Evolutionary conservation across 768 basidiomycete genomes (phyloP).

Genomic region (Suillus variegatus): DNA sequence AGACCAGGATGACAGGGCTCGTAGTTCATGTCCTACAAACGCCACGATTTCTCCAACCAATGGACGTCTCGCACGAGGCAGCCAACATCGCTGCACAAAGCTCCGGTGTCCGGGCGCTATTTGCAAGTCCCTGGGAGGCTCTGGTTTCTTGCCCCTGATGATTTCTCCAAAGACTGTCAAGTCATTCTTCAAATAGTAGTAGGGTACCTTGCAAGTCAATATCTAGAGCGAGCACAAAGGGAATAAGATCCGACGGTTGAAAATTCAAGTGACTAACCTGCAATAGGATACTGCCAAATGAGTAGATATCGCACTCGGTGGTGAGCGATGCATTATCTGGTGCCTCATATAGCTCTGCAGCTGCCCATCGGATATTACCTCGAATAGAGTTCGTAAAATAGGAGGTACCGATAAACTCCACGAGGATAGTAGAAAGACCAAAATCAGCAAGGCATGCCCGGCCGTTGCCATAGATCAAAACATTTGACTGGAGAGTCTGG

Average conservation of each 20-base stretch:
- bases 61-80: neutral
- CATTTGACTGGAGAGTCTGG: conserved; percentile 32
- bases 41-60: neutral
- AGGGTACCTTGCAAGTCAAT: conserved; percentile 9
- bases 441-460: conserved; percentile 51
- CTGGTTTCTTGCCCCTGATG: neutral
- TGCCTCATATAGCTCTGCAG: conserved; percentile 28
- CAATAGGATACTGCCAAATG: conserved; percentile 33
- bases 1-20: neutral
- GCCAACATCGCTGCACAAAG: conserved; percentile 6
- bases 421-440: conserved; percentile 34
- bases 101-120: neutral
- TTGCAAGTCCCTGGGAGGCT: neutral
- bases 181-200: conserved; percentile 3
- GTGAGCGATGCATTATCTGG: neutral
- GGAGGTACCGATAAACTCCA: conserved; percentile 28
- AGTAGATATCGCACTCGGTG: conserved; percentile 44
- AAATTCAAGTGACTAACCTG: conserved; percentile 3
- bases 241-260: neutral
- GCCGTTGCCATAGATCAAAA: conserved; percentile 41
- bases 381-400: conserved; percentile 32
- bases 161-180: neutral
- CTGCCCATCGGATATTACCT: conserved; percentile 49
- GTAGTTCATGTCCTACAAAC: neutral
- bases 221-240: neutral